A percentile compares a stretch with the other conserved stretches of the same genome.
Evolutionary conservation across 805 yeast species (phyloP).

Genomic region (Wickerhamomyces sydowiorum): DNA sequence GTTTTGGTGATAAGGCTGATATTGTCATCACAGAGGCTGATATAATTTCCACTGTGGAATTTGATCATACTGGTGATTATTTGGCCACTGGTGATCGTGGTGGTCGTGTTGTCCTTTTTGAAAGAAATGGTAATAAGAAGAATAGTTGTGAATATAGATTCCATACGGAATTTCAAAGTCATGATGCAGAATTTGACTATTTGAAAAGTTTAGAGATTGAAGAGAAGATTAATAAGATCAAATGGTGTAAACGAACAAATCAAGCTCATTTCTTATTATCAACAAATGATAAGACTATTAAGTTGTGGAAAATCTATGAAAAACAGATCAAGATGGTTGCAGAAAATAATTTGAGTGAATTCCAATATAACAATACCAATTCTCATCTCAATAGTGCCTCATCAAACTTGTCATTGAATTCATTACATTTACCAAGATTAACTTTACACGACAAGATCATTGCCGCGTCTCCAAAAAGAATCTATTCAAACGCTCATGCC

Average conservation of each 20-base stretch:
- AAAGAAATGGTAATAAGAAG: slow-evolving; percentile 70
- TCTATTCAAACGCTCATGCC: slow-evolving; percentile 95
- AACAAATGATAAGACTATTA: slow-evolving; percentile 97
- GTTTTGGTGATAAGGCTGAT: slow-evolving; percentile 98
- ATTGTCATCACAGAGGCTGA: slow-evolving; percentile 96
- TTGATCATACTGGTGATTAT: slow-evolving; percentile 90
- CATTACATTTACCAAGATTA: slow-evolving; percentile 76
- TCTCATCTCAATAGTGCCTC: too few relatives aligned
- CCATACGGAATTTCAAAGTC: slow-evolving; percentile 95
- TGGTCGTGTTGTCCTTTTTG: slow-evolving; percentile 94
- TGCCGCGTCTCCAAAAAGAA: slow-evolving; percentile 88
- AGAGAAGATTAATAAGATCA: slow-evolving; percentile 95
- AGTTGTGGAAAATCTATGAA: slow-evolving; percentile 94
- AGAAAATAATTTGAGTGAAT: slow-evolving; percentile 75
- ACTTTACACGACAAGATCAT: slow-evolving; percentile 93
- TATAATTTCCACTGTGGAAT: slow-evolving; percentile 94
- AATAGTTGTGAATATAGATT: slow-evolving; percentile 88
- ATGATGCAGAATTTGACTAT: slow-evolving; percentile 98
- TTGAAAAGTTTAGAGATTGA: slow-evolving; percentile 93
- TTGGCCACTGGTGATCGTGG: slow-evolving; percentile 98
- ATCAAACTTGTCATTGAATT: slow-evolving; percentile 30
- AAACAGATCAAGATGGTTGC: slow-evolving; percentile 87
- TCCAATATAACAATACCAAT: slow-evolving; percentile 8
- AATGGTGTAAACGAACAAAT: slow-evolving; percentile 88
- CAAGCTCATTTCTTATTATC: slow-evolving; percentile 85